Conservation (phyloP, 306 rosid genomes). For the Senna tora region DNA sequence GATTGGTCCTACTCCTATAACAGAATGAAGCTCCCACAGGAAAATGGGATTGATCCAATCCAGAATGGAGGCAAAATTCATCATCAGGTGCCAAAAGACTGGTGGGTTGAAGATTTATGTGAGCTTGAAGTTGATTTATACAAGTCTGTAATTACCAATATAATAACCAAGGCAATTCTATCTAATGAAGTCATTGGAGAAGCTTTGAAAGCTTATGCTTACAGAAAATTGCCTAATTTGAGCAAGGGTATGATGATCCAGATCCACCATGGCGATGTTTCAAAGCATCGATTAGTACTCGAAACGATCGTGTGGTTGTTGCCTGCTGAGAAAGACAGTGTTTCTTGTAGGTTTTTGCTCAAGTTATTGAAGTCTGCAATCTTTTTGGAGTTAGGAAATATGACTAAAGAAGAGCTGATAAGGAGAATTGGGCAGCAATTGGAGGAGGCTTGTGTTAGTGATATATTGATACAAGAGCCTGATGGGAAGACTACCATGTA, state of each 20-base stretch:
- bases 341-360: slow-evolving; percentile 81
- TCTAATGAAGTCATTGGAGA: slow-evolving; percentile 79
- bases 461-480: slow-evolving; percentile 66
- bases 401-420: slow-evolving; percentile 60
- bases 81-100: slow-evolving; percentile 78
- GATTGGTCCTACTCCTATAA: slow-evolving; percentile 94
- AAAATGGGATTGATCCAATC: slow-evolving; percentile 64
- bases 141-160: slow-evolving; percentile 58
- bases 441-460: slow-evolving; percentile 86
- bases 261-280: slow-evolving; percentile 55
- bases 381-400: slow-evolving; percentile 59
- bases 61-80: slow-evolving; percentile 65
- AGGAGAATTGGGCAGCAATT: slow-evolving; percentile 85
- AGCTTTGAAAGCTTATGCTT: slow-evolving; percentile 88
- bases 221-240: slow-evolving; percentile 75
- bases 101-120: slow-evolving; percentile 98
- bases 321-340: slow-evolving; percentile 78
- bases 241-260: slow-evolving; percentile 79
- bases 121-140: slow-evolving; percentile 87
- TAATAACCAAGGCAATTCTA: slow-evolving; percentile 57
- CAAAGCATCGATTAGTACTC: slow-evolving; percentile 56
- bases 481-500: slow-evolving; percentile 60
- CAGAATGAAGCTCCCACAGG: slow-evolving; percentile 77
- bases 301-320: slow-evolving; percentile 73
- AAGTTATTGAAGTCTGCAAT: slow-evolving; percentile 75